Base-by-base conservation (phyloP, 495 filamentous ascomycete genomes). In the Lasiosphaeriaceae sp. region DNA sequence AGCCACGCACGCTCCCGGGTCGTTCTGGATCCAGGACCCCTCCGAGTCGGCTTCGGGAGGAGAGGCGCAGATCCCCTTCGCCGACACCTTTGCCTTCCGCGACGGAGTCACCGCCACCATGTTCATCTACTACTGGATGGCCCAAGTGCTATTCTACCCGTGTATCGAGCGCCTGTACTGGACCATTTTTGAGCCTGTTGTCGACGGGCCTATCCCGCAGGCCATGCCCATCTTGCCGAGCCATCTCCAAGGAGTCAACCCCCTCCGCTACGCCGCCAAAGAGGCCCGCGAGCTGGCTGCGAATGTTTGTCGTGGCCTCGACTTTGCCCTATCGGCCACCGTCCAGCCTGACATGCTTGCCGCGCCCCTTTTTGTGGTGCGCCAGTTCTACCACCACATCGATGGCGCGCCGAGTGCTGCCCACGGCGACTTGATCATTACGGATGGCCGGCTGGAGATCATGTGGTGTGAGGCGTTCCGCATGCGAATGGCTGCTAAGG, bases 391-490 rank as follows among this genome's bases (percentile, higher is more conserved):
- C 47, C 26, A 48, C n/a, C 47, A 62, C 57, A 3, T 21, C 11
- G 47, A 24, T 19, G 21, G 8, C 20, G 8, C 48, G 41, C 17
- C 11, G 0, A 21, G 9, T 20, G 45, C 29, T 19, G 49, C 26
- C 12, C 14, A 29, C 23, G 47, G 7, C 7, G 35, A 22, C 23
- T 6, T 35, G n/a, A 47, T 19, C 12, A n/a, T 45, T 35, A 11
- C 31, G 45, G 57, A 70, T 23, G 70, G 67, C 11, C 52, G 69
- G 45, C 48, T 73, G 0, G 77, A 78, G 54, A 47, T 73, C 11
- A 55, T 70, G 41, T 79, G 77, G 77, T 74, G 74, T 39, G 63
- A 71, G n/a, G 66, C 58, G 14, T 76, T 78, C 47, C 47, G 50
- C 26, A 61, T 45, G 17, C 59, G 67, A 50, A 24, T 71, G 46